Evolutionary conservation across 176 grass and related monocot genomes (phyloP).

Genomic region (Oryza coarctata): DNA sequence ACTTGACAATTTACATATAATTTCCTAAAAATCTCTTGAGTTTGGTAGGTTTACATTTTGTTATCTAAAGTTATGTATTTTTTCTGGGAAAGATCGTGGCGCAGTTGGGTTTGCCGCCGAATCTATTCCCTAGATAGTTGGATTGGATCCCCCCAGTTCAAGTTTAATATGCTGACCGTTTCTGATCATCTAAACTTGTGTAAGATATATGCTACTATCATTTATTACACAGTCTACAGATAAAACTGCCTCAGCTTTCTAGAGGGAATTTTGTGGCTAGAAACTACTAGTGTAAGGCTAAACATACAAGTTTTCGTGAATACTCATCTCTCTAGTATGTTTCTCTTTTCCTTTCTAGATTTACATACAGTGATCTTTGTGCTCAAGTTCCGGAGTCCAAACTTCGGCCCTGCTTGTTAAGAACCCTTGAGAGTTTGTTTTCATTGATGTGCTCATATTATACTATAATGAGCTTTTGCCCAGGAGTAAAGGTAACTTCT

Average conservation of each 20-base stretch:
- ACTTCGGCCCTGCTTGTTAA: conserved; percentile 90
- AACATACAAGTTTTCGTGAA: conserved; percentile 17
- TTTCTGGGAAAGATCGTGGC: conserved; percentile 11
- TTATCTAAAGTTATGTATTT: conserved; percentile 8
- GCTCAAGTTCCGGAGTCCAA: conserved; percentile 89
- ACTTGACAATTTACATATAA: conserved; percentile 15
- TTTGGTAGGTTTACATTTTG: conserved; percentile 16
- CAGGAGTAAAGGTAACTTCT: conserved; percentile 62
- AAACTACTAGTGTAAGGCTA: conserved; percentile 2
- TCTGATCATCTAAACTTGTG: conserved; percentile 12
- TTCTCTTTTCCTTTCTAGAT: conserved; percentile 64
- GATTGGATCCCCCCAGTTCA: conserved; percentile 6
- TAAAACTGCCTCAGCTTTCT: neutral
- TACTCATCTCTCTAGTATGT: conserved; percentile 22
- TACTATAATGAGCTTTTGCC: conserved; percentile 80
- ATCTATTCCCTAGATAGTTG: conserved; percentile 11
- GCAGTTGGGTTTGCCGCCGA: neutral
- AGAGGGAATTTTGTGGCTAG: conserved; percentile 3
- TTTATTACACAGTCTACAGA: conserved; percentile 12
- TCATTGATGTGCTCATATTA: conserved; percentile 90
- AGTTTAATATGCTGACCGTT: neutral
- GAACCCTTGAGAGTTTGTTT: conserved; percentile 84
- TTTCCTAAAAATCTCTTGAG: conserved; percentile 2
- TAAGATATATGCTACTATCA: neutral
- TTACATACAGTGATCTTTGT: conserved; percentile 98